Conservation (phyloP, 208 protist genomes). For the Porcisia deanei region DNA sequence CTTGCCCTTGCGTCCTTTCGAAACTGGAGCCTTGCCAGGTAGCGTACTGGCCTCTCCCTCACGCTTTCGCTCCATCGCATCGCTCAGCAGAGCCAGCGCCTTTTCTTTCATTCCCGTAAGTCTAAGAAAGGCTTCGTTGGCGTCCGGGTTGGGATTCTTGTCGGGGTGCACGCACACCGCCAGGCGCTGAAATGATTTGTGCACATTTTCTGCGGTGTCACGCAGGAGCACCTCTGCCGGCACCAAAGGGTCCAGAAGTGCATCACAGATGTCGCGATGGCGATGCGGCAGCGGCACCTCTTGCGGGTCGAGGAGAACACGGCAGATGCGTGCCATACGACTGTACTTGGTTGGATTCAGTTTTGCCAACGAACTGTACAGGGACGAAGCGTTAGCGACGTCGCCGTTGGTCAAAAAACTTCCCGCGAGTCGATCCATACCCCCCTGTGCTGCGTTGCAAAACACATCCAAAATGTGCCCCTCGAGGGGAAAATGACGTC, state of each 20-base stretch:
- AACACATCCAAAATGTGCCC: neutral
- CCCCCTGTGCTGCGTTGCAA: neutral
- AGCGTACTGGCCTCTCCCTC: neutral
- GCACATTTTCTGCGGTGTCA: constrained; percentile 43
- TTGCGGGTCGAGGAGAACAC: constrained; percentile 68
- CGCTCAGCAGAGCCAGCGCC: constrained; percentile 41
- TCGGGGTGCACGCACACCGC: constrained; percentile 85
- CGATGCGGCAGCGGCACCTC: constrained; percentile 74
- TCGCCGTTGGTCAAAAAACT: constrained; percentile 74
- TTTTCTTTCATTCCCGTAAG: constrained; percentile 53
- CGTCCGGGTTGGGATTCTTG: constrained; percentile 78
- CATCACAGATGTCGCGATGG: constrained; percentile 77
- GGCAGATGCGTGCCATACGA: constrained; percentile 72
- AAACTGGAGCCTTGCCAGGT: neutral
- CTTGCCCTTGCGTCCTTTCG: constrained; percentile 1
- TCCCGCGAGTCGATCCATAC: constrained; percentile 77
- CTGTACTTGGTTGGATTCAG: constrained; percentile 64
- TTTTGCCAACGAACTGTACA: constrained; percentile 79
- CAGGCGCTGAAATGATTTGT: constrained; percentile 75
- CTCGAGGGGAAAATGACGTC: neutral
- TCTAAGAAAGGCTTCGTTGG: constrained; percentile 78
- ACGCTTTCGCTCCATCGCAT: neutral
- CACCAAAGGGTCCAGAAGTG: constrained; percentile 71
- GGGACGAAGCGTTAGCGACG: constrained; percentile 56
- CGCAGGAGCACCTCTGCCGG: constrained; percentile 47